Evolutionary conservation across 2,329 filamentous ascomycete species (phyloP).

Genomic region (Fusarium heterosporum): DNA sequence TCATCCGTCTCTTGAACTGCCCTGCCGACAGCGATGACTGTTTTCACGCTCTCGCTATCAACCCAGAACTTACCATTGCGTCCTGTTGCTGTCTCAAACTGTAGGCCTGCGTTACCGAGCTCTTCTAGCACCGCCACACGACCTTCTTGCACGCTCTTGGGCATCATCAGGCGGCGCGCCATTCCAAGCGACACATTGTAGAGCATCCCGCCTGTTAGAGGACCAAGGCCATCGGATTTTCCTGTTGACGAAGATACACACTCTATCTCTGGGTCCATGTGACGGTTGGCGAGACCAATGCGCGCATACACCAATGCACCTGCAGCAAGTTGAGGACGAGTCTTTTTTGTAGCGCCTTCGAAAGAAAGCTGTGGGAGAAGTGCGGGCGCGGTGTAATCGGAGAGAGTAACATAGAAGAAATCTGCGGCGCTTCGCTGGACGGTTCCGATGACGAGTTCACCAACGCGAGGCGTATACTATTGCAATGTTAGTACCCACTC

Average conservation of each 20-base stretch:
- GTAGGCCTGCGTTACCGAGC: conserved; percentile 78
- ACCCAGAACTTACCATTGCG: conserved; percentile 95
- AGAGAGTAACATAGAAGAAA: conserved; percentile 82
- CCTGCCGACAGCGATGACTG: conserved; percentile 81
- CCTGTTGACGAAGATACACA: conserved; percentile 89
- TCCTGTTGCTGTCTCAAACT: conserved; percentile 94
- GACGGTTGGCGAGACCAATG: conserved; percentile 79
- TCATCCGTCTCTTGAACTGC: conserved; percentile 84
- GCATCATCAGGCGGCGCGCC: conserved; percentile 81
- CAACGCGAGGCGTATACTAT: conserved; percentile 81
- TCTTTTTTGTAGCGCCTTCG: conserved; percentile 92
- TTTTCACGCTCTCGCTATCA: conserved; percentile 78
- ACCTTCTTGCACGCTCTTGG: conserved; percentile 69
- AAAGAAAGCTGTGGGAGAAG: conserved; percentile 90
- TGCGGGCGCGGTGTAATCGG: conserved; percentile 72
- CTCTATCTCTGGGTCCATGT: conserved; percentile 90
- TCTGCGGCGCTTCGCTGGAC: conserved; percentile 81
- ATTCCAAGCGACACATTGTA: conserved; percentile 84
- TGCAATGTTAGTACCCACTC: background rate
- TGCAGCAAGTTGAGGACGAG: conserved; percentile 78
- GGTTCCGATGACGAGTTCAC: conserved; percentile 90
- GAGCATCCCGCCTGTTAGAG: conserved; percentile 85
- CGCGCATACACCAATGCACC: conserved; percentile 91
- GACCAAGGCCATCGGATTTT: conserved; percentile 88
- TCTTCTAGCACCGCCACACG: conserved; percentile 82